These are phyloP conservation scores for Cytidiella melzeri DNA, from an alignment of 768 basidiomycete genomes.

Conservation along the genomic window DNA sequence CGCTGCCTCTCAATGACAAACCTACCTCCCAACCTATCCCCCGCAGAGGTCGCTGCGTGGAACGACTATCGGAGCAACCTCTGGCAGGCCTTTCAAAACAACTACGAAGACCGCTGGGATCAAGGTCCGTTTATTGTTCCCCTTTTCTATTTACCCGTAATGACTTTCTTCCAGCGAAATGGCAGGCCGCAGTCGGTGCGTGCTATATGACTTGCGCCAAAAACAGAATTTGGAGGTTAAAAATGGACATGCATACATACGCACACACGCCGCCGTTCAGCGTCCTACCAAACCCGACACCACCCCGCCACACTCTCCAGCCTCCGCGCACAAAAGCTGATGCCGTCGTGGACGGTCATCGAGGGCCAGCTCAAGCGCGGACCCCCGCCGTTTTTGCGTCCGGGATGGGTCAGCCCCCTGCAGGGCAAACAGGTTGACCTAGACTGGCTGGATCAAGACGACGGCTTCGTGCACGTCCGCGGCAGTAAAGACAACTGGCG, in stretches of 20 bases:
- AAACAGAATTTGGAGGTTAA: too few species aligned
- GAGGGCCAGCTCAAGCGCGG: constrained; percentile 24
- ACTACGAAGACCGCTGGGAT: constrained; percentile 26
- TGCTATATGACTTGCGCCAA: too few species aligned
- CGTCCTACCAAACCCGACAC: constrained; percentile 20
- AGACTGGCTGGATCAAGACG: constrained; percentile 20
- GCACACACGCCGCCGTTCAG: constrained; percentile 7
- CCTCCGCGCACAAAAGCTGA: constrained; percentile 20
- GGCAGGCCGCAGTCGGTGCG: constrained; percentile 22
- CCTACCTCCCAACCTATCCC: constrained; percentile 8
- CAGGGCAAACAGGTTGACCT: constrained; percentile 22
- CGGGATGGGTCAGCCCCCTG: constrained; percentile 25
- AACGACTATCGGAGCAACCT: constrained; percentile 22
- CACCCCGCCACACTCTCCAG: constrained; percentile 18
- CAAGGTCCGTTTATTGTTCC: constrained; percentile 15
- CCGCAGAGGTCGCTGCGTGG: constrained; percentile 21
- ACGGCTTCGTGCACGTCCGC: constrained; percentile 20
- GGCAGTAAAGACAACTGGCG: constrained; percentile 24
- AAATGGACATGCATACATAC: constrained; percentile 8
- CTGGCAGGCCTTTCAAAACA: constrained; percentile 22
- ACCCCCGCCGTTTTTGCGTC: constrained; percentile 26
- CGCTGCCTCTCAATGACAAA: too few species aligned
- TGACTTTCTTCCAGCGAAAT: constrained; percentile 9
- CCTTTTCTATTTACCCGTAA: neutral
- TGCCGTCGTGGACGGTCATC: constrained; percentile 23